Conservation (phyloP, 441 rosid species). For the Capsella rubella region DNA sequence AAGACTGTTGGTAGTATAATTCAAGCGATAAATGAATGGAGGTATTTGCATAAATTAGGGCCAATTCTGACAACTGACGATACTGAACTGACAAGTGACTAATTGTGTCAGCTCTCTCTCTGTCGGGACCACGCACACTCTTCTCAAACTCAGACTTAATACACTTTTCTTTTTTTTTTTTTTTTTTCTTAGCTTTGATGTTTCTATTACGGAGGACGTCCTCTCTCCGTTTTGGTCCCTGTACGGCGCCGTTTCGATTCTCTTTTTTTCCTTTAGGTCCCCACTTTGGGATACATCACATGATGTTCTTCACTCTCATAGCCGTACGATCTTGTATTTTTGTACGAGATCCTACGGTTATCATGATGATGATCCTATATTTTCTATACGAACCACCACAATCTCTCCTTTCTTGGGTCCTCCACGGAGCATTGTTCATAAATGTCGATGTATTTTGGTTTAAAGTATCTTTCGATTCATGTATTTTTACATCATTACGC, state of each 20-base stretch:
- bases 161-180: too few relatives aligned
- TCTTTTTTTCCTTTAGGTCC: constrained; percentile 18
- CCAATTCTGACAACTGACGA: constrained; percentile 46
- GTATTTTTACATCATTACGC: constrained; percentile 28
- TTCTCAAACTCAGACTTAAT: constrained; percentile 19
- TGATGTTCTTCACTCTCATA: constrained; percentile 25
- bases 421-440: constrained; percentile 36
- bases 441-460: constrained; percentile 41
- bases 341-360: constrained; percentile 43
- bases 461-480: constrained; percentile 41
- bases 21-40: constrained; percentile 9
- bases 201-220: constrained; percentile 42
- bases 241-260: constrained; percentile 49
- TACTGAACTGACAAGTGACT: constrained; percentile 46
- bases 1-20: constrained; percentile 6
- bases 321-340: constrained; percentile 40
- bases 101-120: constrained; percentile 44
- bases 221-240: constrained; percentile 42
- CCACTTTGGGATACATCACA: constrained; percentile 33
- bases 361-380: background rate
- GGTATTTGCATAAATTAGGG: constrained; percentile 19
- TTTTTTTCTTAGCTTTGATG: constrained; percentile 5
- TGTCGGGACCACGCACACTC: constrained; percentile 45
- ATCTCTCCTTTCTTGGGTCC: constrained; percentile 40
- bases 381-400: constrained; percentile 35